Evolutionary conservation across 768 basidiomycete genomes (phyloP), one percentile per base, ranked within the genome.

Genomic region (Rhizopogon vesiculosus): DNA sequence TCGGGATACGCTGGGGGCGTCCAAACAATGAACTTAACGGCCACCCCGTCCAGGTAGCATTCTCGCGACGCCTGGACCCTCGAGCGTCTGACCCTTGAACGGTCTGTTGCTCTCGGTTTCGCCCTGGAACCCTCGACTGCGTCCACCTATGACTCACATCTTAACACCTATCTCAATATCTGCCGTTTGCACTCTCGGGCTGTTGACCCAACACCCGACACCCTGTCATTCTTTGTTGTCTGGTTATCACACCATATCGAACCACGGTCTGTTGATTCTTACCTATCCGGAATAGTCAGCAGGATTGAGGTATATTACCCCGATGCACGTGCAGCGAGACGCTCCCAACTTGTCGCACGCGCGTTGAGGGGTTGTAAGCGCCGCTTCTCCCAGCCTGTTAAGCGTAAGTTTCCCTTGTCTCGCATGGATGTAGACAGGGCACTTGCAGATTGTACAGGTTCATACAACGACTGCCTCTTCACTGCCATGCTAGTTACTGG

Each of bases 131-230:
- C 13, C 3, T 9, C 15, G 0, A 46, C 45, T 7, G 0, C 25
- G 5, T 28, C 29, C 0, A 52, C 65, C 0, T 77, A 77, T 56
- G 45, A 61, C 1, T 74, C 74, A 0, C 66, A 69, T 6, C 54
- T 74, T 13, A 67, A 74, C 31, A 76, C 72, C 3, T 78, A 77
- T 45, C 33, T 76, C 10, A 58, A 62, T 0, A 78, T 78, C 60
- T 64, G 66, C 42, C 33, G 54, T 0, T 1, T 60, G 0, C 75
- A 78, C 48, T 7, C 66, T 2, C 59, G 74, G 13, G 65, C 73
- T 3, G 22, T 73, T 18, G 63, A 73, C 0, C 78, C 77, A 0
- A 75, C 73, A 0, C 50, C 59, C 0, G 69, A 77, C 43, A 76
- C 74, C 0, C 61, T 79, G 3, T 66, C 65, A 10, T 69, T 72